Conservation (phyloP, 805 yeast species). For the Candida ficus region DNA sequence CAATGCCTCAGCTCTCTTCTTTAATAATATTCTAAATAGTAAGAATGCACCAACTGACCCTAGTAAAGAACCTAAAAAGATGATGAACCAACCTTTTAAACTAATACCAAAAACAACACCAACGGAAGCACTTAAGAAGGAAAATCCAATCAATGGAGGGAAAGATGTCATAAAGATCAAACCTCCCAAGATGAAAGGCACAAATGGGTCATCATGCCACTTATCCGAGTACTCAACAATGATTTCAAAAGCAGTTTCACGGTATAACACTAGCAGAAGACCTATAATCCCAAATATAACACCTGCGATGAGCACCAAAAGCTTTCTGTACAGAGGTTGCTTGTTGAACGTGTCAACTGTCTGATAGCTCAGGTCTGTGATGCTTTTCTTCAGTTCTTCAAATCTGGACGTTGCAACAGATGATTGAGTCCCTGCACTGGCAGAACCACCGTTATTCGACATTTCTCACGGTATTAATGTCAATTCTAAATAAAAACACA, state of each 20-base stretch:
- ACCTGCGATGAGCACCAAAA: conserved; percentile 1
- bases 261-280: conserved; percentile 13
- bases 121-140: conserved; percentile 55
- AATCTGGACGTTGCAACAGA: neutral
- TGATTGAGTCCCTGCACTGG: too few relatives aligned
- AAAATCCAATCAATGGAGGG: conserved; percentile 88
- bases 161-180: conserved; percentile 67
- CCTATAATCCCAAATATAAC: conserved; percentile 5
- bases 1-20: conserved; percentile 52
- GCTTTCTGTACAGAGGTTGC: conserved; percentile 15
- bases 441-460: too few relatives aligned
- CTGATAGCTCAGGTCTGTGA: neutral
- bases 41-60: conserved; percentile 79
- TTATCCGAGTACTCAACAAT: conserved; percentile 23
- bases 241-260: conserved; percentile 13
- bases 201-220: conserved; percentile 24
- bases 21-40: conserved; percentile 55
- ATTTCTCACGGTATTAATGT: too few relatives aligned
- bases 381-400: conserved; percentile 3
- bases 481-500: too few relatives aligned
- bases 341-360: conserved; percentile 10
- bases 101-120: conserved; percentile 85
- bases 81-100: conserved; percentile 66
- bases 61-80: conserved; percentile 60
- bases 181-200: conserved; percentile 42